These are phyloP conservation scores for Metarhizium sp. DNA, from an alignment of 2,329 filamentous ascomycete species.

Conservation along the genomic window DNA sequence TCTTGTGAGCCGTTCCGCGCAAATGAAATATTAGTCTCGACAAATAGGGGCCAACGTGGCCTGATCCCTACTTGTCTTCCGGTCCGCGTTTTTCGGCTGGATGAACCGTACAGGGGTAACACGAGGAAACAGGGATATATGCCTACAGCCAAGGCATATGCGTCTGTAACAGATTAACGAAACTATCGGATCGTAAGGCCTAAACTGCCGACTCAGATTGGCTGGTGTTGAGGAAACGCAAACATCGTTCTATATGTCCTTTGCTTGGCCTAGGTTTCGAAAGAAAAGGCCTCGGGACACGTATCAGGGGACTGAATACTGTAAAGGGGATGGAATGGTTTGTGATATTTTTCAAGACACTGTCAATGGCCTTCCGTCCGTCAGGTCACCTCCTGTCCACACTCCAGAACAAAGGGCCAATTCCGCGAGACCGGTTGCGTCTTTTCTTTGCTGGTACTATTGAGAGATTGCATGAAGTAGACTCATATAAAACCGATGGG, in stretches of 20 bases:
- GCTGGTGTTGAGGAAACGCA: neutral
- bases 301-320: neutral
- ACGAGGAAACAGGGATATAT: slow-evolving; percentile 8
- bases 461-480: neutral
- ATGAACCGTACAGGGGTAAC: slow-evolving; percentile 6
- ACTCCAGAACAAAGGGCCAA: neutral
- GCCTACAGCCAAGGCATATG: neutral
- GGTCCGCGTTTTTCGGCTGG: slow-evolving; percentile 1
- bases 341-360: neutral
- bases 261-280: neutral
- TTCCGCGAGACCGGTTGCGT: neutral
- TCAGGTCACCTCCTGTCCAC: neutral
- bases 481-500: neutral
- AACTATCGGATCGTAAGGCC: neutral
- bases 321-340: neutral
- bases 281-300: neutral
- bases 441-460: neutral
- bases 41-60: neutral
- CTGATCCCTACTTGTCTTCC: slow-evolving; percentile 1
- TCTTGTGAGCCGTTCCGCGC: neutral
- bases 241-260: neutral
- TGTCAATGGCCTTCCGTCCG: neutral
- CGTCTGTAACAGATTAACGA: neutral
- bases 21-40: neutral
- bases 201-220: neutral